Evolutionary conservation across 2,329 filamentous ascomycete species (phyloP), one percentile per base, ranked within the genome.

Genomic region (Cylindrodendrum hubeiense): DNA sequence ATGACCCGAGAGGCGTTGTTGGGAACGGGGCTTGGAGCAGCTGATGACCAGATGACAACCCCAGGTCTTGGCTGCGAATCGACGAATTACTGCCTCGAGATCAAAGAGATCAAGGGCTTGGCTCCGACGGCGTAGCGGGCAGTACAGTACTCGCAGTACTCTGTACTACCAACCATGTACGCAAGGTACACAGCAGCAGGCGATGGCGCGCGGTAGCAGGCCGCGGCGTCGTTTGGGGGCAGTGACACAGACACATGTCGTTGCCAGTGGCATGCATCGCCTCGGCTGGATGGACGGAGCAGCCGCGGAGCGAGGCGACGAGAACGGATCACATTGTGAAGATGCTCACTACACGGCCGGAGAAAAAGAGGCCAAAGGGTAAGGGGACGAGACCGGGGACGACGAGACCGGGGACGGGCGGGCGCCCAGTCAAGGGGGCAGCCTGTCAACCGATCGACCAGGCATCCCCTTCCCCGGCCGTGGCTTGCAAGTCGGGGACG

Each of bases 11-110:
- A 41, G n/a, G 7, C 24, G 17, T n/a, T 24, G 26, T 43, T 26
- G 22, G 43, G 10, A 26, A 34, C 17, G 21, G 47, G 47, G 21
- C 12, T 33, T 9, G 22, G 17, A 15, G 59, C 57, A 70, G 63
- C 49, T 73, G 71, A 65, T 68, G 71, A 65, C 43, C 56, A 37
- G 61, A 47, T 17, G 50, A 51, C 53, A 46, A 60, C 56, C 65
- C 60, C 63, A 60, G 60, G 70, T 67, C 68, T 74, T 71, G 70
- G 71, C 68, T 39, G 39, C 37, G 49, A 63, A 59, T 66, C 68
- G 33, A 46, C 41, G 44, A 63, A 59, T 67, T 53, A 57, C 33
- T 64, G 47, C 47, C 49, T 67, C 66, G 39, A 70, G 64, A 65
- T 44, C 59, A 30, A 59, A 60, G 46, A 49, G 46, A 49, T 49